Percentiles rank a stretch among this genome's conserved stretches.
These are phyloP conservation scores for Plasmodium relictum DNA, from an alignment of 169 alveolate species.

Conservation along the genomic window DNA sequence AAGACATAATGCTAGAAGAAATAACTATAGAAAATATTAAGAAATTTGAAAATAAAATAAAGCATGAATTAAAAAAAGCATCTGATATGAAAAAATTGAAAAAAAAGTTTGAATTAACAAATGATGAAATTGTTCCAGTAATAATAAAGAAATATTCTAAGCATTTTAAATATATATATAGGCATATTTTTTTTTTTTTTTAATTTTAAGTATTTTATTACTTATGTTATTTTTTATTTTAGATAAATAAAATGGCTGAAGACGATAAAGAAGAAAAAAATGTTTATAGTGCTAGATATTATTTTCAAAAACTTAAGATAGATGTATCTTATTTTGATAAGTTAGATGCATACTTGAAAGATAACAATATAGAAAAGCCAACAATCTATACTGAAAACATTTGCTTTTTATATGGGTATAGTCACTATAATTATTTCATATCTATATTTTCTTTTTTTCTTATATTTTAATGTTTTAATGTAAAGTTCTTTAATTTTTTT, in stretches of 20 bases:
- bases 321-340: conserved; percentile 73
- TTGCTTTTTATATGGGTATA: conserved; percentile 75
- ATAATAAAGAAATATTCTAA: neutral
- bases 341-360: conserved; percentile 54
- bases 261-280: conserved; percentile 69
- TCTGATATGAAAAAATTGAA: conserved; percentile 82
- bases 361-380: conserved; percentile 61
- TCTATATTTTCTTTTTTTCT: neutral
- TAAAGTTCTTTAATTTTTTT: neutral
- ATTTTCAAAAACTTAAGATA: conserved; percentile 72
- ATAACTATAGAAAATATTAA: conserved; percentile 82
- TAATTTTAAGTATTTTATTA: neutral
- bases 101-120: conserved; percentile 80
- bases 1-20: conserved; percentile 80
- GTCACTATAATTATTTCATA: neutral
- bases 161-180: neutral
- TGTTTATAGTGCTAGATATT: conserved; percentile 65
- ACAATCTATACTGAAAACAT: conserved; percentile 66
- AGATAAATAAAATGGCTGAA: conserved; percentile 66
- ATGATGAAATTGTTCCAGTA: conserved; percentile 81
- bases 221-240: neutral
- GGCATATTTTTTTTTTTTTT: neutral
- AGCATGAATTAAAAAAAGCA: conserved; percentile 82
- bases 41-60: conserved; percentile 80
- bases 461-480: neutral